Percentiles rank a stretch among this genome's conserved stretches.
Evolutionary conservation across 176 grass and related monocot species (phyloP).

Genomic region (Zea mays): Zm-B73-REFERENCE-NAM-5.0 NC_050100.1:220282501-220283000

Average conservation of each 20-base stretch:
- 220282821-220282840: slow-evolving; percentile 23
- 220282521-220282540: background rate
- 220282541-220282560: background rate
- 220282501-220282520: slow-evolving; percentile 7
- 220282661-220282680: background rate
- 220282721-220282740: slow-evolving; percentile 3
- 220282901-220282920: slow-evolving; percentile 94
- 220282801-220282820: slow-evolving; percentile 16
- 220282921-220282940: slow-evolving; percentile 88
- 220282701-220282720: background rate
- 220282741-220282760: slow-evolving; percentile 23
- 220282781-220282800: slow-evolving; percentile 28
- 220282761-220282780: background rate
- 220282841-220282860: slow-evolving; percentile 24
- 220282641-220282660: background rate
- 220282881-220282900: slow-evolving; percentile 79
- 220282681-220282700: background rate
- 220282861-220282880: slow-evolving; percentile 24
- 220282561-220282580: background rate
- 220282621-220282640: background rate
- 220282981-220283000: slow-evolving; percentile 83
- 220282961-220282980: slow-evolving; percentile 77
- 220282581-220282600: background rate
- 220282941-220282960: slow-evolving; percentile 43
- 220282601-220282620: slow-evolving; percentile 2